phyloP scores from a whole-genome alignment of 495 filamentous ascomycete species.

The Penicillium cosmopolitanum region DNA sequence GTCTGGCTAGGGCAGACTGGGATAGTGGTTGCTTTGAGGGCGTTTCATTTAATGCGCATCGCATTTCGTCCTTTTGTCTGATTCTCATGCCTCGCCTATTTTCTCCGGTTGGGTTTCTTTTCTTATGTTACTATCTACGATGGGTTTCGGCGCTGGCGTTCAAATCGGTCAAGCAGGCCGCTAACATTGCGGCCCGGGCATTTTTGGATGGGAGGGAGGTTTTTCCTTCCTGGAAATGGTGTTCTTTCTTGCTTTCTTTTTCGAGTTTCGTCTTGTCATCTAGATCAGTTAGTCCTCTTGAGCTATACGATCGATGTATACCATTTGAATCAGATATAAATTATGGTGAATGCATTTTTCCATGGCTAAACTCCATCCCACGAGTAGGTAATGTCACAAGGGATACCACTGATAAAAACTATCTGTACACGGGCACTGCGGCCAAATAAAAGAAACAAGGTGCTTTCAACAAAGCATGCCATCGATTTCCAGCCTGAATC shows the following conservation, averaged over 20 bases:
- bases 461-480: conserved; percentile 4
- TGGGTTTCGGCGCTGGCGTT: conserved; percentile 31
- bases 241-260: conserved; percentile 19
- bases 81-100: background rate
- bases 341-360: conserved; percentile 21
- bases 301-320: background rate
- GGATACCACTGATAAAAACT: conserved; percentile 22
- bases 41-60: background rate
- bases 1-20: too few species aligned
- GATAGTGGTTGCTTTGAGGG: background rate
- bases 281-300: too few species aligned
- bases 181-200: conserved; percentile 1
- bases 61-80: background rate
- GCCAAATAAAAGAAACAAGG: conserved; percentile 20
- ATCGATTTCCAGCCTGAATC: background rate
- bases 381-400: conserved; percentile 31
- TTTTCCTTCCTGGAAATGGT: conserved; percentile 30
- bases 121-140: conserved; percentile 3
- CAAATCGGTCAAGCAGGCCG: conserved; percentile 18
- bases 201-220: conserved; percentile 18
- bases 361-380: conserved; percentile 35
- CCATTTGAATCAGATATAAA: conserved; percentile 16
- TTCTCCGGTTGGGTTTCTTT: background rate
- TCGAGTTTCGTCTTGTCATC: background rate
- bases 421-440: conserved; percentile 36